Conservation (phyloP, 176 grass and related monocot genomes). For the Leersia perrieri region DNA sequence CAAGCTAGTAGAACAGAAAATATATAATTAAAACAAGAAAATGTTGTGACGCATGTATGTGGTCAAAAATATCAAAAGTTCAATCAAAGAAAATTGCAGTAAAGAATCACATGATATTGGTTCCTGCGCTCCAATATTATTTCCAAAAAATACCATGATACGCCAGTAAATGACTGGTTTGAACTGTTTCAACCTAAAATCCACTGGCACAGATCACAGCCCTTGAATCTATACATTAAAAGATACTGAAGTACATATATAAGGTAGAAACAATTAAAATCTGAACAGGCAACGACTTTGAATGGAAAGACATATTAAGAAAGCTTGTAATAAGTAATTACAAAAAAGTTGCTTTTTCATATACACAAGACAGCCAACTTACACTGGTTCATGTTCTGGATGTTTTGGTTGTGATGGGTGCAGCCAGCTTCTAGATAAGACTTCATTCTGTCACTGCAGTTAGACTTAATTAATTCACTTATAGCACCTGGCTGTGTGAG, state of each 20-base stretch:
- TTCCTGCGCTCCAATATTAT: not conserved
- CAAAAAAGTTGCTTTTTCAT: not conserved
- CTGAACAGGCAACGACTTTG: no score
- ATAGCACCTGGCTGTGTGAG: conserved; percentile 19
- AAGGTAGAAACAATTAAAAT: no score
- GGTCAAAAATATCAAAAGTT: no score
- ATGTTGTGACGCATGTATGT: no score
- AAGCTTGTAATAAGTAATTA: not conserved
- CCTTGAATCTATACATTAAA: no score
- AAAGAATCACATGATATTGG: not conserved
- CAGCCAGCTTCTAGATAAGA: conserved; percentile 27
- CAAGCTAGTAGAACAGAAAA: no score
- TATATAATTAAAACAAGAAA: not conserved
- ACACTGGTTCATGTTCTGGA: conserved; percentile 5
- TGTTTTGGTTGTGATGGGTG: not conserved
- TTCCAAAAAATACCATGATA: no score
- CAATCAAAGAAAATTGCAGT: not conserved
- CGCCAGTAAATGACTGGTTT: no score
- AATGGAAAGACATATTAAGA: not conserved
- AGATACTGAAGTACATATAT: no score
- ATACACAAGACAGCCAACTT: not conserved
- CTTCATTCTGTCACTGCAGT: conserved; percentile 13
- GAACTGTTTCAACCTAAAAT: not conserved
- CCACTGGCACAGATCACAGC: no score
- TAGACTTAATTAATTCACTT: conserved; percentile 40